These are phyloP conservation scores for Begonia peltatifolia DNA, from an alignment of 306 rosid species.

Conservation along the genomic window DNA sequence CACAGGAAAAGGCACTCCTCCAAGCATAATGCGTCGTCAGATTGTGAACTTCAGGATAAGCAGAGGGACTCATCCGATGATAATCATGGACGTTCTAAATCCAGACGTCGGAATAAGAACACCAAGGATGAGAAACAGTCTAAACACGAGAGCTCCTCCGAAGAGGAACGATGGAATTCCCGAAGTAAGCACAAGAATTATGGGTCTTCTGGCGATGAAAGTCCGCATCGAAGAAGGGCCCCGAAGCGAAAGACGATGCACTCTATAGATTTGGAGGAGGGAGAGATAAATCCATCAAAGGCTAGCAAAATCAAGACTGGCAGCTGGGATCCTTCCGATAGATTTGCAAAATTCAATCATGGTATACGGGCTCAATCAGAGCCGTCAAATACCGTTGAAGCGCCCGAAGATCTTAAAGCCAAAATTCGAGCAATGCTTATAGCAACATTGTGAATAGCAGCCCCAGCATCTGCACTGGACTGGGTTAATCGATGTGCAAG, in stretches of 20 bases:
- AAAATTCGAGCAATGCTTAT: constrained; percentile 65
- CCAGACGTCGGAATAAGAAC: too few relatives aligned
- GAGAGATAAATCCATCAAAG: constrained; percentile 41
- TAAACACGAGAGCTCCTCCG: constrained; percentile 28
- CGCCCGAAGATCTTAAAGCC: constrained; percentile 14
- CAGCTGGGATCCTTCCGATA: constrained; percentile 48
- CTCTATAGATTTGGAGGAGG: constrained; percentile 39
- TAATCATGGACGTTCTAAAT: too few relatives aligned
- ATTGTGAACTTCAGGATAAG: constrained; percentile 4
- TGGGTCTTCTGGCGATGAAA: constrained; percentile 16
- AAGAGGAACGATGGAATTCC: constrained; percentile 21
- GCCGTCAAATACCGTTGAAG: constrained; percentile 2
- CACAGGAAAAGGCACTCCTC: constrained; percentile 45
- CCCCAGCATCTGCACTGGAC: too few relatives aligned
- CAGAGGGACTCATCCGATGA: too few relatives aligned
- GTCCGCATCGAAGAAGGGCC: constrained; percentile 17
- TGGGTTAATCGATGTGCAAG: too few relatives aligned
- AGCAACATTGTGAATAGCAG: too few relatives aligned
- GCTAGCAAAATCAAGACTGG: constrained; percentile 20
- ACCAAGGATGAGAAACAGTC: too few relatives aligned
- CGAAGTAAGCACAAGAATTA: constrained; percentile 16
- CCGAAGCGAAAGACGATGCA: constrained; percentile 18
- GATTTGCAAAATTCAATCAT: constrained; percentile 16
- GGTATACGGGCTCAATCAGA: constrained; percentile 33
- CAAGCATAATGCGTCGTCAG: constrained; percentile 13